Base-by-base conservation (phyloP, 140 eudicot genomes). In the Cichorium intybus region DNA sequence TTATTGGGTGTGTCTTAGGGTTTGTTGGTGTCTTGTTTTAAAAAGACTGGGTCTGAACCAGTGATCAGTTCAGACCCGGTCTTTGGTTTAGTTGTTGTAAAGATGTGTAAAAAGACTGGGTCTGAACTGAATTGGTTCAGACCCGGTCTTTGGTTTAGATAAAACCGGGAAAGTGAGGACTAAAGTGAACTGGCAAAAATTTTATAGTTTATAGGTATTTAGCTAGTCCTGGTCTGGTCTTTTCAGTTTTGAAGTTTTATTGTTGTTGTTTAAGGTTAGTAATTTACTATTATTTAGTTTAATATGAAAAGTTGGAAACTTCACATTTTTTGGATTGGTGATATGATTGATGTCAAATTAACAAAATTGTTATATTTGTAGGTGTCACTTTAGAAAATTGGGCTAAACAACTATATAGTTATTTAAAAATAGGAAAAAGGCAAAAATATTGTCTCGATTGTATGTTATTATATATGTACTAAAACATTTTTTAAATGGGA, bases 21-120 rank as follows among this genome's bases (percentile, higher is more conserved):
- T 59, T 31, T 62, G 70, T 56, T 23, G 56, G 43, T 35, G 66
- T 61, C 54, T 50, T 28, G 11, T 28, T 70, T 52, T 72, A 72
- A 64, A 63, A 63, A 9, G 28, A 41, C 26, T 7, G 62, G 31
- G 60, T 39, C 54, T 18, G 48, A 41, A n/a, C n/a, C n/a, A n/a
- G n/a, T n/a, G n/a, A n/a, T n/a, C n/a, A n/a, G n/a, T n/a, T n/a
- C n/a, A 7, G 46, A 28, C 29, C 0, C 17, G 35, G 51, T 29
- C 10, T 4, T 22, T n/a, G n/a, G n/a, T n/a, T n/a, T n/a, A n/a
- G n/a, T n/a, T n/a, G 49, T 43, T 43, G 49, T 43, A 43, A 43
- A 43, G n/a, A 43, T 43, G 49, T 14, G 49, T 74, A 66, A 66
- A 65, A 66, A 12, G 28, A 34, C 26, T 5, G 66, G 39, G 64